phyloP scores from a whole-genome alignment of 306 rosid genomes.

The Quercus suber region DNA sequence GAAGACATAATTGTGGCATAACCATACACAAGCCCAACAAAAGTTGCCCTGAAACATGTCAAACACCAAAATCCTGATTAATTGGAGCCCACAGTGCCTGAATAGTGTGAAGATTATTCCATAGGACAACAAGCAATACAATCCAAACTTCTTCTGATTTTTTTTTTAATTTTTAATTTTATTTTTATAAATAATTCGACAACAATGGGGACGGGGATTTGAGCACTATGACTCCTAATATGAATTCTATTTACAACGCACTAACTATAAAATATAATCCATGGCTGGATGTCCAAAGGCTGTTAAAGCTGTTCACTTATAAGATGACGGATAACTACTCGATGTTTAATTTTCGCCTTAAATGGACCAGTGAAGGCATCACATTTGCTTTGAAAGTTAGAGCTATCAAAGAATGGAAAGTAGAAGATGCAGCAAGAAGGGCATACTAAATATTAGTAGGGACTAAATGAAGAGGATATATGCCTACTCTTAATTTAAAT shows the following conservation, averaged over 20 bases:
- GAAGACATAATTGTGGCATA: constrained; percentile 77
- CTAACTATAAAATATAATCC: neutral
- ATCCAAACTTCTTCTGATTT: neutral
- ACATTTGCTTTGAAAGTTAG: neutral
- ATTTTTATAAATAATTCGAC: no score
- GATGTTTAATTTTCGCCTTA: neutral
- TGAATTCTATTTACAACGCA: no score
- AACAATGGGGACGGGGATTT: no score
- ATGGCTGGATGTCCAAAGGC: neutral
- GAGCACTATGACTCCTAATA: no score
- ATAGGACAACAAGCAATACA: neutral
- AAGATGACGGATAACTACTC: neutral
- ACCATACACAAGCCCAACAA: constrained; percentile 86
- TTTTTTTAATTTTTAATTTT: neutral
- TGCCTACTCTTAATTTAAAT: neutral
- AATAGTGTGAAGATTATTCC: neutral
- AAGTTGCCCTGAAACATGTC: constrained; percentile 75
- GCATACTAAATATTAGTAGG: neutral
- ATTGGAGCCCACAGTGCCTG: neutral
- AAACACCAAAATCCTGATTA: constrained; percentile 1
- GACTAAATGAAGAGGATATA: neutral
- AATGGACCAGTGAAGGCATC: neutral
- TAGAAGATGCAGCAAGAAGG: neutral
- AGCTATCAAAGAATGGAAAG: neutral
- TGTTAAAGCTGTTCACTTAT: neutral